phyloP scores from a whole-genome alignment of 2,329 filamentous ascomycete genomes.

The Sodiomyces alkalinus region DNA sequence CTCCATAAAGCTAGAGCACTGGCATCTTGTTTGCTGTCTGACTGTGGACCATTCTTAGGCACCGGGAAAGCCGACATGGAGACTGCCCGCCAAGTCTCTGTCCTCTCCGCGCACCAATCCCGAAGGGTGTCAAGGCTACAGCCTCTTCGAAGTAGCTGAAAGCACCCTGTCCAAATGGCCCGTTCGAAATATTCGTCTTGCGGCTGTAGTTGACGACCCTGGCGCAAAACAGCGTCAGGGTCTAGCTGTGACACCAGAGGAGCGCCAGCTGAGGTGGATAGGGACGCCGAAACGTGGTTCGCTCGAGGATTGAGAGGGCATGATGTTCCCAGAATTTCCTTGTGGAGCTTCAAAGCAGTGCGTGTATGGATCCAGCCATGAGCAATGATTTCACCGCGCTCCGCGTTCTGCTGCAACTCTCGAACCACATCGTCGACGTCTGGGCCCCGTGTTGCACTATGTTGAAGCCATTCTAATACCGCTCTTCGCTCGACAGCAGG shows the following conservation, averaged over 20 bases:
- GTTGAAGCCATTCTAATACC: constrained; percentile 76
- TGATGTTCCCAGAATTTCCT: constrained; percentile 41
- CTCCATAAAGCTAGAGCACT: constrained; percentile 52
- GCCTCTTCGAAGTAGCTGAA: constrained; percentile 82
- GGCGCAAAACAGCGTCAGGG: constrained; percentile 74
- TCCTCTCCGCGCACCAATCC: constrained; percentile 74
- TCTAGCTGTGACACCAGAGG: constrained; percentile 76
- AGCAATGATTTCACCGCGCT: constrained; percentile 67
- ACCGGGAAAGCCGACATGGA: constrained; percentile 59
- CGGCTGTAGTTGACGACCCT: constrained; percentile 59
- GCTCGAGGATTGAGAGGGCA: constrained; percentile 42
- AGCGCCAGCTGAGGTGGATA: constrained; percentile 43
- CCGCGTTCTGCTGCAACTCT: constrained; percentile 60
- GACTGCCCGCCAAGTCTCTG: constrained; percentile 79
- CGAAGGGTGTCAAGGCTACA: constrained; percentile 56
- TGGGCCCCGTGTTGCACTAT: constrained; percentile 53
- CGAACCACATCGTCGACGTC: constrained; percentile 63
- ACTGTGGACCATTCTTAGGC: no score
- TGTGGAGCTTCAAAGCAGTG: constrained; percentile 76
- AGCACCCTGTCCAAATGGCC: constrained; percentile 86
- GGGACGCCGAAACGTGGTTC: constrained; percentile 36
- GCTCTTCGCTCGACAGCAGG: constrained; percentile 60
- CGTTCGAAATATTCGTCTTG: constrained; percentile 82
- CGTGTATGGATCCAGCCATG: constrained; percentile 90
- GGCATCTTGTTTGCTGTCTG: no score